Base-by-base conservation (phyloP, 345 rosid species). In the Syzygium oleosum region DNA sequence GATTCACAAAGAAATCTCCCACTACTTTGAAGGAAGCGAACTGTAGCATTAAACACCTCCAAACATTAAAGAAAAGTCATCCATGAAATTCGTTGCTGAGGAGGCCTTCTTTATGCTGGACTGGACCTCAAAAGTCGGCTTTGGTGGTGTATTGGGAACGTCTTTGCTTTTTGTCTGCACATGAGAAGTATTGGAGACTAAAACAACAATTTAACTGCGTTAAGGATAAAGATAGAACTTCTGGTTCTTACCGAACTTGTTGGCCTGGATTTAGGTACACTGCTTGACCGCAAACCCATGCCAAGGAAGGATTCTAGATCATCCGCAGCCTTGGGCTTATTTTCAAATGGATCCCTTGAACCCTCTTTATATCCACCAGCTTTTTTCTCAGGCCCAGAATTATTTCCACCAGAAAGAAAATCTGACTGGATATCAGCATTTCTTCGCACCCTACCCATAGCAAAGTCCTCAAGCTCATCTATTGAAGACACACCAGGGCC, bases 391-490 rank as follows among this genome's bases (percentile, higher is more conserved):
- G 84, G 46, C 79, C 4, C 68, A 59, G 88, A 63, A 85, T 83
- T 56, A 17, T 83, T 88, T 52, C 84, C 86, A 77, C 89, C 85
- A 52, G 85, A 65, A 52, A 85, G 87, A 88, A 68, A 85, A 85
- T 85, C 86, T 41, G 52, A 51, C 85, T 52, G 85, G 58, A 84
- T 73, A 88, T 51, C 54, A 86, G 86, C 90, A 91, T 90, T 94
- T 80, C 89, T 93, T 65, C 65, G 90, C 88, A 85, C 91, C 52
- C 90, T 89, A 85, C 92, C 95, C 93, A 88, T 94, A 54, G 96
- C 96, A 91, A 95, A 96, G 46, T 91, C 93, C 89, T 96, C 97
- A 88, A 98, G 96, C 87, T 93, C 97, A 89, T 96, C 97, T 51
- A 94, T 91, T 38, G 93, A 88, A 91, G 98, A 93, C 43, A 68